Percentiles rank a stretch among this genome's conserved stretches.
phyloP scores from a whole-genome alignment of 495 filamentous ascomycete species.

The Cercophora newfieldiana region DNA sequence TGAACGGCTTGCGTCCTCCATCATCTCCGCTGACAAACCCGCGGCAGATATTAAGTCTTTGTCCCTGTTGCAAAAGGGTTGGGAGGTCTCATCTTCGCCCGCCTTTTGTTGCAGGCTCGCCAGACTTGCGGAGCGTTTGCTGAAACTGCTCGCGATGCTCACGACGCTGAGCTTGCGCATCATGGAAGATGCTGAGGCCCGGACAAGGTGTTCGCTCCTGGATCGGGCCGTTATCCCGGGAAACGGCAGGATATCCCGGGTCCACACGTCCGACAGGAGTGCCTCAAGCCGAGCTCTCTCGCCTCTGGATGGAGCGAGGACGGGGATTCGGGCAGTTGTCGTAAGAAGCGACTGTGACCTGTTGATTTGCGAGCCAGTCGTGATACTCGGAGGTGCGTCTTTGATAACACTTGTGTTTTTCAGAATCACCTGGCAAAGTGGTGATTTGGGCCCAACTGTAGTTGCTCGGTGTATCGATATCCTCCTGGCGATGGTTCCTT shows the following conservation, averaged over 20 bases:
- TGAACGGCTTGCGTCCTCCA: constrained; percentile 17
- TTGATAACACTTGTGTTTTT: constrained; percentile 80
- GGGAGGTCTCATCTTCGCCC: constrained; percentile 16
- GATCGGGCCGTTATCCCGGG: constrained; percentile 74
- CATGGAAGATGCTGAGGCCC: constrained; percentile 70
- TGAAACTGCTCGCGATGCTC: constrained; percentile 64
- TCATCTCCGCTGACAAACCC: not conserved
- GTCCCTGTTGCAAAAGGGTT: not conserved
- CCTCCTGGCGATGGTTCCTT: constrained; percentile 68
- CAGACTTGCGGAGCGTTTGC: constrained; percentile 53
- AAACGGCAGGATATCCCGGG: constrained; percentile 75
- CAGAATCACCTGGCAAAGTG: constrained; percentile 76
- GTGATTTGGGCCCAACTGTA: constrained; percentile 62
- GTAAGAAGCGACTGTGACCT: constrained; percentile 71
- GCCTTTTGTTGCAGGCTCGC: constrained; percentile 29
- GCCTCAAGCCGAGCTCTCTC: constrained; percentile 79
- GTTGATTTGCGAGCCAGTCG: constrained; percentile 54
- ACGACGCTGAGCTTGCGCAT: constrained; percentile 82
- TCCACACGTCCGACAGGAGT: constrained; percentile 78
- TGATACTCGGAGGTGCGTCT: constrained; percentile 38
- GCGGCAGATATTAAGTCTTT: not conserved
- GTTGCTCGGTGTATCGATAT: constrained; percentile 79
- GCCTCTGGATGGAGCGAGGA: constrained; percentile 65
- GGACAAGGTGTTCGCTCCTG: constrained; percentile 63
- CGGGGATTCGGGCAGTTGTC: constrained; percentile 59